Evolutionary conservation across 345 rosid species (phyloP), one percentile per base, ranked within the genome.

Genomic region (Citrus australasica): DNA sequence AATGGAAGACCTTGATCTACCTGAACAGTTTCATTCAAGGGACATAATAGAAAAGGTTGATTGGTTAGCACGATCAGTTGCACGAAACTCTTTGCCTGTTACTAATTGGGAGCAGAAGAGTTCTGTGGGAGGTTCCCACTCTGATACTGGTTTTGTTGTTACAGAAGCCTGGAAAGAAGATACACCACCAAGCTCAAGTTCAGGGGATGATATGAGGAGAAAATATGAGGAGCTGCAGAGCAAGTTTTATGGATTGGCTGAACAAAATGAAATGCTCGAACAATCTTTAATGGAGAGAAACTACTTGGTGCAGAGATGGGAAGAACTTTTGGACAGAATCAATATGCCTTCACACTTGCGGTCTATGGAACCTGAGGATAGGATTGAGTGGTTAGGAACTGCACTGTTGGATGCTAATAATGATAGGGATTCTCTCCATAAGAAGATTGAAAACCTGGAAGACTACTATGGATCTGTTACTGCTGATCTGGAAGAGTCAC

Each of bases 251-350:
- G 95, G 94, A 59, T 84, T 94, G 88, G 99, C 98, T 65, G 98
- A 96, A 83, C 97, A 94, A 84, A 96, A 91, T 87, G 99, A 94
- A 87, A 92, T 96, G 99, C 93, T 94, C 83, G 98, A 96, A 81
- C 99, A 92, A 79, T 96, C 99, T 73, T 86, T 96, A 76, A 80
- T 90, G 98, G 93, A 92, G 81, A 92, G 98, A 86, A 94, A 92
- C 82, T 85, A 85, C 65, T 79, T 94, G 87, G 90, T 94, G 74
- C 94, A 92, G 89, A 90, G 90, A 86, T 96, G 97, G 97, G 99
- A 96, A 86, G 91, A 87, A 77, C 88, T 89, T 75, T 83, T 96
- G 71, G 94, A 79, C 71, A 84, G 85, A 83, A 88, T 92, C 56
- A 66, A 89, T 84, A 83, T 94, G 83, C 97, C 99, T 73, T 76